Evolutionary conservation across 2,329 filamentous ascomycete species (phyloP), one percentile per base, ranked within the genome.

Genomic region (Coniochaeta sp.): DNA sequence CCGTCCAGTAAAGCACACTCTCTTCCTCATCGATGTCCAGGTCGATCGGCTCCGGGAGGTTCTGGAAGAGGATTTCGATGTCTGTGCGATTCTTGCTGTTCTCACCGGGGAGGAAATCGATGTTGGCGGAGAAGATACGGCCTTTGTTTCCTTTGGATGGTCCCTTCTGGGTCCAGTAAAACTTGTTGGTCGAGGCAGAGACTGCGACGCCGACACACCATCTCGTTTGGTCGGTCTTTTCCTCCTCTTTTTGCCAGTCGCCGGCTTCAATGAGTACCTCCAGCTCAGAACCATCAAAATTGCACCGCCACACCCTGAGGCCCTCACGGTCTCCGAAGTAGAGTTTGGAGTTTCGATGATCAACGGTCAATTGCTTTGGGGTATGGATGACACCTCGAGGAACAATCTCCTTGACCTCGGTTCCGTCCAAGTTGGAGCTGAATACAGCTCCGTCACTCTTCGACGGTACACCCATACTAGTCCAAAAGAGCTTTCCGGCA

Each of bases 101-200:
- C 59, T 72, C 63, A 0, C 73, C 73, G 0, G 62, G 36, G 0
- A 75, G 74, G 3, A 73, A 73, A 0, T 75, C 66, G 0, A 84
- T 70, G 17, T 70, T 67, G 0, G 83, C 81, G 5, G 74, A 70
- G 66, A 82, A 82, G 50, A 87, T 84, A 3, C 78, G 74, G 0
- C 84, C 84, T 44, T 75, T 67, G 1, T 69, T 71, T 0, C 73
- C 76, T 67, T 86, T 86, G 3, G 77, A 75, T 0, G 74, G 70
- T 0, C 84, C 84, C 65, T 87, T 86, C 58, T 86, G 83, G 0
- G 80, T 82, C 84, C 84, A 87, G 73, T 81, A 86, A 54, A 87
- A 73, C 47, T 77, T 75, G 16, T 76, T 74, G 1, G 70, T 69
- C 0, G 68, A 61, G 0, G 70, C 70, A 3, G 77, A 76, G 0